Evolutionary conservation across 2,329 filamentous ascomycete genomes (phyloP).

Genomic region (Harringtonia aguacate): DNA sequence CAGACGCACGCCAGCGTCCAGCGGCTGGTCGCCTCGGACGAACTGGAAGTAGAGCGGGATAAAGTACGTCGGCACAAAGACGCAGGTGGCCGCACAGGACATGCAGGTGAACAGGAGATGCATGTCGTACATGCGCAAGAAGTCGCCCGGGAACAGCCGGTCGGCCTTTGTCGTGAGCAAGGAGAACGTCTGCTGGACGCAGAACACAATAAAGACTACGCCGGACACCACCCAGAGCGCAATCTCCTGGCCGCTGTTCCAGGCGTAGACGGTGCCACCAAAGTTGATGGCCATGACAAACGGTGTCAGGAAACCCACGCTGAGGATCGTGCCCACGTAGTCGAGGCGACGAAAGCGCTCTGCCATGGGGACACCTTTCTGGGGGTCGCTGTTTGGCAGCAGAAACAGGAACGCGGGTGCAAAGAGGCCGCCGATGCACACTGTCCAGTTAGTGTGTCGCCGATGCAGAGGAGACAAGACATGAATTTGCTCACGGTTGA

Average conservation of each 20-base stretch:
- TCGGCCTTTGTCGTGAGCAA: conserved; percentile 30
- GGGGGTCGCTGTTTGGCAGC: conserved; percentile 21
- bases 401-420: conserved; percentile 32
- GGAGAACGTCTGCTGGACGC: conserved; percentile 32
- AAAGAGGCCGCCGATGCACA: conserved; percentile 27
- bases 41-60: conserved; percentile 46
- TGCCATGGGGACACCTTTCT: conserved; percentile 5
- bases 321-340: conserved; percentile 19
- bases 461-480: neutral
- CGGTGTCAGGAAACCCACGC: conserved; percentile 22
- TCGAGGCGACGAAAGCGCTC: conserved; percentile 17
- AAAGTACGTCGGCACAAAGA: conserved; percentile 37
- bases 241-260: conserved; percentile 33
- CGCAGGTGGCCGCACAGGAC: conserved; percentile 21
- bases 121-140: conserved; percentile 26
- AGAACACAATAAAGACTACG: conserved; percentile 30
- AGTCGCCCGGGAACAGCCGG: conserved; percentile 32
- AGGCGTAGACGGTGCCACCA: conserved; percentile 37
- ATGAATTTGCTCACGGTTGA: conserved; percentile 25
- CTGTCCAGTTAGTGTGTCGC: neutral
- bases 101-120: conserved; percentile 32
- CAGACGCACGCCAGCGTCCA: conserved; percentile 29
- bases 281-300: conserved; percentile 38
- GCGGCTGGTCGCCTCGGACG: conserved; percentile 26
- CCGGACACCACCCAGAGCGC: conserved; percentile 35